Conservation (phyloP, 2,329 filamentous ascomycete genomes). For the Phyllosticta paracitricarpa region DNA sequence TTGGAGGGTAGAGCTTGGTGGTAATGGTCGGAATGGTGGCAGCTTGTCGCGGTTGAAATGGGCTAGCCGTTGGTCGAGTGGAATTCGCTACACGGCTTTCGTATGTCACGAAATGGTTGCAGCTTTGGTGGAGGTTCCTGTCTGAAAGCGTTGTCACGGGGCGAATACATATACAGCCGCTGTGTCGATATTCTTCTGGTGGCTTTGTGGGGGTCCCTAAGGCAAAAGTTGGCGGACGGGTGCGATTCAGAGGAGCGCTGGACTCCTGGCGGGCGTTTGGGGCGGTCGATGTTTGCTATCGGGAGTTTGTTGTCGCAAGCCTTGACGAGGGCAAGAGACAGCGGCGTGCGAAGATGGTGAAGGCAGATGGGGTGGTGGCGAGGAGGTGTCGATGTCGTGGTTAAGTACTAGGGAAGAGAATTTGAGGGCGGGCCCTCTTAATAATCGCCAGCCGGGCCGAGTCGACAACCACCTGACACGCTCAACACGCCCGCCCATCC, state of each 20-base stretch:
- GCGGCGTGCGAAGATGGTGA: background rate
- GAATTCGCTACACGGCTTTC: constrained; percentile 84
- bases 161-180: constrained; percentile 95
- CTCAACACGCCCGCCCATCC: too few species aligned
- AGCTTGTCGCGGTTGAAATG: constrained; percentile 7
- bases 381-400: background rate
- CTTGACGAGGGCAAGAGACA: background rate
- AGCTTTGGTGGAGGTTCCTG: constrained; percentile 89
- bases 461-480: background rate
- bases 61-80: constrained; percentile 88
- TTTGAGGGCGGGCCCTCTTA: background rate
- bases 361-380: background rate
- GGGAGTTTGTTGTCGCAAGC: background rate
- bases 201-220: constrained; percentile 6
- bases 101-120: constrained; percentile 92
- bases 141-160: constrained; percentile 89
- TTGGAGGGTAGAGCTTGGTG: constrained; percentile 15
- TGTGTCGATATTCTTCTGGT: constrained; percentile 14
- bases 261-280: constrained; percentile 9
- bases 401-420: background rate
- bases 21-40: constrained; percentile 18
- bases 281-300: constrained; percentile 1
- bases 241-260: constrained; percentile 6
- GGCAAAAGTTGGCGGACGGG: background rate
- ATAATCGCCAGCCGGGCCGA: background rate